Base-by-base conservation (phyloP, 352 stramenopile genomes). In the Pythium folliculosum region DNA sequence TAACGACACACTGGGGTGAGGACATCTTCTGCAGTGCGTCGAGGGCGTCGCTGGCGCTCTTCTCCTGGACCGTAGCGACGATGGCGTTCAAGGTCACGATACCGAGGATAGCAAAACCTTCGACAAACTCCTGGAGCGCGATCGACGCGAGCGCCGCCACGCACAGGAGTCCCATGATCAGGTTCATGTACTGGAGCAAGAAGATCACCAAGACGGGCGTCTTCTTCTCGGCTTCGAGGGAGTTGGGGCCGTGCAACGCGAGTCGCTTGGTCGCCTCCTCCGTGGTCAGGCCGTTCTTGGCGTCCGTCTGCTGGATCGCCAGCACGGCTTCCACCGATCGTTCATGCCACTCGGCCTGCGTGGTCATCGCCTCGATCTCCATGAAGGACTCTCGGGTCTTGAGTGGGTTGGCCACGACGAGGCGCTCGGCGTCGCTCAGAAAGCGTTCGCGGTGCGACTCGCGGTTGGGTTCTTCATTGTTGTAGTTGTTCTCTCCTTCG, bases 31-130 rank as follows among this genome's bases (percentile, higher is more conserved):
- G 78, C 49, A 92, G 60, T 7, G 84, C 84, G 35, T 89, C 80
- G n/a, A 92, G 74, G 7, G 82, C 84, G 52, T 90, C 87, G 52
- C 72, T 86, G 5, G 84, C 84, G 44, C 74, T 91, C 60, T 78
- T 73, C 40, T 92, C 84, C 55, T 92, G 84, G 30, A 84, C 60
- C 0, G 84, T 92, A 10, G 84, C 84, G 49, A 92, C 84, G 17
- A 89, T 74, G 8, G 79, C 77, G 66, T 92, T 92, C 13, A 90
- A 65, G 60, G 80, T 89, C 58, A 91, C 81, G 54, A 93, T 90
- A 21, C 69, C 78, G 48, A 93, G 76, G 72, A 91, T 91, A 5
- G 84, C 78, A 23, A 90, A 53, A 19, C 82, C 81, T 71, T 91
- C 81, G 9, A 91, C 78, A 32, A 82, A 91, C 61, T 93, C 79